phyloP scores from a whole-genome alignment of 1,139 yeast species.

The Pichia terricola region DNA sequence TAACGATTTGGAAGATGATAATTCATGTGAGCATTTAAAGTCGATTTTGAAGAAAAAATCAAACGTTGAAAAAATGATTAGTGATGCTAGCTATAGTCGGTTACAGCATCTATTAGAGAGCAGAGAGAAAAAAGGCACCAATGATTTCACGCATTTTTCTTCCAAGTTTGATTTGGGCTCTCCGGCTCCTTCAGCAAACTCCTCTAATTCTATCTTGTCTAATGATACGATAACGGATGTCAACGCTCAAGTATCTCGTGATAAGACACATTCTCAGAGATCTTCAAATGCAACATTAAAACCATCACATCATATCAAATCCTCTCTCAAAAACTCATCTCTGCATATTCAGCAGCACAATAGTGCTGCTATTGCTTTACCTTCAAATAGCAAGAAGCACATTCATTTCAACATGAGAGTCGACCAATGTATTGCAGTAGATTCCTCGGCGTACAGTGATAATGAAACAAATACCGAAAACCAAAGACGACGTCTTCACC shows the following conservation, averaged over 20 bases:
- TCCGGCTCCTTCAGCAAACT: conserved; percentile 8
- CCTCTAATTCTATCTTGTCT: conserved; percentile 11
- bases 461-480: conserved; percentile 34
- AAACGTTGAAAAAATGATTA: conserved; percentile 44
- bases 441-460: conserved; percentile 28
- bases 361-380: not conserved
- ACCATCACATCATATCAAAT: conserved; percentile 4
- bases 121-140: conserved; percentile 19
- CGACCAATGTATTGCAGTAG: conserved; percentile 79
- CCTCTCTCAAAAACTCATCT: conserved; percentile 11
- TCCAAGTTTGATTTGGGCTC: not conserved
- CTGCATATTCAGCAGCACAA: not conserved
- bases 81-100: conserved; percentile 41
- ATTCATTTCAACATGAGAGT: conserved; percentile 91
- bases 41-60: conserved; percentile 48
- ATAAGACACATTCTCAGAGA: not conserved
- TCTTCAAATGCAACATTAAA: not conserved
- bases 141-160: not conserved
- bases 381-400: conserved; percentile 34
- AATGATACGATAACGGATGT: conserved; percentile 1
- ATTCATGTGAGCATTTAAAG: conserved; percentile 28
- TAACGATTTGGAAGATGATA: conserved; percentile 1
- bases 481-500: too few relatives aligned
- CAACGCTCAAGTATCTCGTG: not conserved
- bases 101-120: conserved; percentile 30